Conservation (phyloP, 1,284 basidiomycete species). For the Sphaerobolus stellatus region DNA sequence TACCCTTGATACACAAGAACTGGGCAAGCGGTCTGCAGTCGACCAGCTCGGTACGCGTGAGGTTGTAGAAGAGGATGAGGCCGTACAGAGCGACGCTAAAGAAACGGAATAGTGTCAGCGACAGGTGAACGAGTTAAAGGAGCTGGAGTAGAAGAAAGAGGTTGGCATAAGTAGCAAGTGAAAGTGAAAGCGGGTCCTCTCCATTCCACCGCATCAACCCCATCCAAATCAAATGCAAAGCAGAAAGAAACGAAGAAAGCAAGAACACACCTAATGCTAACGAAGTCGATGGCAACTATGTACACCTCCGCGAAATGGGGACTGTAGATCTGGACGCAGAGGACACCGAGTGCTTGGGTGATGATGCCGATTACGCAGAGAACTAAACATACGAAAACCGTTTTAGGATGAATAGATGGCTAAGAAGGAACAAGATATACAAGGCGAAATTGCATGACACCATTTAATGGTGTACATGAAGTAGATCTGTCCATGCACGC, state of each 20-base stretch:
- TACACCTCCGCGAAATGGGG: slow-evolving; percentile 69
- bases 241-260: no score
- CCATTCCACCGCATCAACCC: no score
- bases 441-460: slow-evolving; percentile 83
- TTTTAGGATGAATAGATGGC: background rate
- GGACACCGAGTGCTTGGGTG: slow-evolving; percentile 61
- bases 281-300: slow-evolving; percentile 67
- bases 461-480: slow-evolving; percentile 90
- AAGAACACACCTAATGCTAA: slow-evolving; percentile 67
- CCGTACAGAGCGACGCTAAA: slow-evolving; percentile 75
- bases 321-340: slow-evolving; percentile 66
- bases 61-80: slow-evolving; percentile 75
- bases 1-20: slow-evolving; percentile 72
- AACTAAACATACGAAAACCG: slow-evolving; percentile 21
- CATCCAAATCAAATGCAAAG: no score
- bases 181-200: no score
- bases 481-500: slow-evolving; percentile 52
- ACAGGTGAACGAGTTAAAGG: background rate
- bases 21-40: slow-evolving; percentile 79
- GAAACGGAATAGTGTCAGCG: slow-evolving; percentile 9
- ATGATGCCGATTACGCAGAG: slow-evolving; percentile 75
- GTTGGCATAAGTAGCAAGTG: no score
- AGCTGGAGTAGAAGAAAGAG: no score
- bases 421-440: slow-evolving; percentile 56
- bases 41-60: slow-evolving; percentile 73